Percentiles rank a stretch among this genome's conserved stretches.
Conservation (phyloP, 331 rosid genomes). For the Acacia pycnantha region DNA sequence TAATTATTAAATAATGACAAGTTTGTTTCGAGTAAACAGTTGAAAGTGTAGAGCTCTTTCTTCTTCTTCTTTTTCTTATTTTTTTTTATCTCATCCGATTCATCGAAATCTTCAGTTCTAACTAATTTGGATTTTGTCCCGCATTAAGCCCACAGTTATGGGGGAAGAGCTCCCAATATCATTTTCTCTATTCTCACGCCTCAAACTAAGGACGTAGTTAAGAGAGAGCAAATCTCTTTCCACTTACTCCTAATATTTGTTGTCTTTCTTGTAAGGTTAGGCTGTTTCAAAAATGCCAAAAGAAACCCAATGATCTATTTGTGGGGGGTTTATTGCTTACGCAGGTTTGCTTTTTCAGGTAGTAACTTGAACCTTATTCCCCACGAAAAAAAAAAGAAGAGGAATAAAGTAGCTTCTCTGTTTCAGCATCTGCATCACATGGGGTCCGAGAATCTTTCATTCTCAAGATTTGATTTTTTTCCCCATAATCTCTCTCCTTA, state of each 20-base stretch:
- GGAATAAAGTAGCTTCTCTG: background rate
- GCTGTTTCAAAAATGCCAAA: background rate
- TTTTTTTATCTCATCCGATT: no score
- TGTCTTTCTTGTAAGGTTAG: background rate
- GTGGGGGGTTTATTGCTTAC: background rate
- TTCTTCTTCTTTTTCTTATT: no score
- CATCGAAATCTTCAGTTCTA: no score
- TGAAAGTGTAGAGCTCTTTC: no score
- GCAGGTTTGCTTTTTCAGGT: background rate
- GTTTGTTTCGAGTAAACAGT: no score
- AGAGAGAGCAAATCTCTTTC: accelerated
- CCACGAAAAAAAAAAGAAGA: background rate
- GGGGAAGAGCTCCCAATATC: no score
- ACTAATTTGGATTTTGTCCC: no score
- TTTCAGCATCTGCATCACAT: background rate
- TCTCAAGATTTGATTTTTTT: background rate
- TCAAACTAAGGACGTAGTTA: no score
- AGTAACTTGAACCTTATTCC: background rate
- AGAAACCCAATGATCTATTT: background rate
- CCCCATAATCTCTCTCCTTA: background rate
- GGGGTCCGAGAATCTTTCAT: background rate
- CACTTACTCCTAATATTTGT: no score
- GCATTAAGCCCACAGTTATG: no score
- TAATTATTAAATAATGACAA: no score
- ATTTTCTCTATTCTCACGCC: no score